Base-by-base conservation (phyloP, 768 basidiomycete genomes). In the Kondoa subrosea region DNA sequence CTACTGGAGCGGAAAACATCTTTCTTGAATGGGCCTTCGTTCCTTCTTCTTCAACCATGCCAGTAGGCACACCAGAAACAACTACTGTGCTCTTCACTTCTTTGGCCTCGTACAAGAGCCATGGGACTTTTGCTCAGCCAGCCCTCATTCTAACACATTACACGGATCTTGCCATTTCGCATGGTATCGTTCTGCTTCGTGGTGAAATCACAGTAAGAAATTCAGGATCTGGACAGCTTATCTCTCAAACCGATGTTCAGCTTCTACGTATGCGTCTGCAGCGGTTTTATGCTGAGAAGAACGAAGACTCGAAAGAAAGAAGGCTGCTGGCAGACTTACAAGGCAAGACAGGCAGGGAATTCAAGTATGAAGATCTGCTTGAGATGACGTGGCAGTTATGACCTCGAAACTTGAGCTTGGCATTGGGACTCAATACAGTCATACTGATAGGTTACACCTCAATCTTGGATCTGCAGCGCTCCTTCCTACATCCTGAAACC, bases 11-110 rank as follows among this genome's bases (percentile, higher is more conserved):
- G 25, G 34, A 31, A 30, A 17, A 29, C 15, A 17, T 26, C 60
- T 64, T 58, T 32, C 25, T 34, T 60, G 87, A 99, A 76, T 97
- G 95, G 93, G 81, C 82, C 50, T 87, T 93, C 76, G 85, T 83
- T 0, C 87, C 2, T 50, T 68, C 59, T 77, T n/a, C n/a, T n/a
- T n/a, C n/a, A n/a, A n/a, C n/a, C n/a, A n/a, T n/a, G n/a, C n/a
- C n/a, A n/a, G n/a, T n/a, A n/a, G n/a, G n/a, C n/a, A n/a, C n/a
- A n/a, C n/a, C n/a, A n/a, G 79, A 56, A 67, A 72, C 31, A 80
- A 84, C 91, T 3, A 91, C 91, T 0, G 81, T 93, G 65, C 81
- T 97, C 34, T 93, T 93, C 80, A 91, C 95, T 0, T 88, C 92
- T 1, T 81, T 97, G 57, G 86, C 87, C 72, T 92, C 96, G 78